phyloP scores from a whole-genome alignment of 2,329 filamentous ascomycete species.

The Aspergillus candidus region DNA sequence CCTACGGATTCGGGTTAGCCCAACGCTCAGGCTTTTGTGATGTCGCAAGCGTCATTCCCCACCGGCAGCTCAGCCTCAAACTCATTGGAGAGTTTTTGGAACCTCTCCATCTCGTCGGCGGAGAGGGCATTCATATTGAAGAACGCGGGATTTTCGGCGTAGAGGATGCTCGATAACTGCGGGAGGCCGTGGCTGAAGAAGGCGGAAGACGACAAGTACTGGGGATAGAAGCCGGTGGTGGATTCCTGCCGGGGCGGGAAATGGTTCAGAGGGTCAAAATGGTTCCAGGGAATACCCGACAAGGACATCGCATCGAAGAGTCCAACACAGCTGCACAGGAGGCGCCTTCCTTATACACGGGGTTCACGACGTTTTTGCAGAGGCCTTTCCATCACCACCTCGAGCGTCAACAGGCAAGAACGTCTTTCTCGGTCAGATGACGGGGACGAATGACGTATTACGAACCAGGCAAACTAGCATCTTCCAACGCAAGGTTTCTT shows the following conservation, averaged over 20 bases:
- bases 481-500: constrained; percentile 6
- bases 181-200: constrained; percentile 19
- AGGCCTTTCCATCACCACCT: constrained; percentile 6
- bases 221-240: constrained; percentile 17
- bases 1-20: constrained; percentile 50
- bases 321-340: constrained; percentile 4
- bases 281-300: constrained; percentile 29
- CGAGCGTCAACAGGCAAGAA: constrained; percentile 1
- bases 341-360: constrained; percentile 3
- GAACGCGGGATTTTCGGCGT: constrained; percentile 7
- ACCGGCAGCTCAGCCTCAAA: constrained; percentile 55
- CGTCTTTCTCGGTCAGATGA: neutral
- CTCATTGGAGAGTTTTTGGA: constrained; percentile 57
- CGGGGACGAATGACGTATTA: constrained; percentile 2
- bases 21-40: neutral
- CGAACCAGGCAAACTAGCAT: constrained; percentile 13
- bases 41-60: constrained; percentile 7
- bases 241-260: constrained; percentile 26
- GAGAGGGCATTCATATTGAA: constrained; percentile 36
- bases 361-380: constrained; percentile 7
- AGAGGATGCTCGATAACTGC: constrained; percentile 17
- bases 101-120: constrained; percentile 52
- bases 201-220: constrained; percentile 16
- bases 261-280: constrained; percentile 26
- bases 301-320: constrained; percentile 31